Base-by-base conservation (phyloP, 768 basidiomycete species). In the Suillus decipiens region DNA sequence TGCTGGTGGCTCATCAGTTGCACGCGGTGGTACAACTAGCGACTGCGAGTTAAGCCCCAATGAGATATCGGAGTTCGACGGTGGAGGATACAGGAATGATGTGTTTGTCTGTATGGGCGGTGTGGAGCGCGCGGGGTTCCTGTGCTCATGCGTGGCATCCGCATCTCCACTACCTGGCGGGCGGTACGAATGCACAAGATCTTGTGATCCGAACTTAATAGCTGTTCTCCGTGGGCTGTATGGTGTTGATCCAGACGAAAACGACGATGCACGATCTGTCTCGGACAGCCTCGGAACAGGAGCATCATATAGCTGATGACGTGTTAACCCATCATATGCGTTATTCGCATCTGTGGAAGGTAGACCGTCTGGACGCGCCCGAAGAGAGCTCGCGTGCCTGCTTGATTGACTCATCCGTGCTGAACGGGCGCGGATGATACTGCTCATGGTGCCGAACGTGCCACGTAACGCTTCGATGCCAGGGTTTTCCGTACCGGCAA, bases 401-500 rank as follows among this genome's bases (percentile, higher is more conserved):
- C 78, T 81, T 64, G 76, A 81, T 69, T 83, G 83, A 66, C 83
- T 87, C 74, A 82, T 72, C 65, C 79, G 77, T 17, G 80, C 82
- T 64, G 81, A 88, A 57, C 83, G 80, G 0, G 88, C 89, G 11
- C 89, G 84, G 61, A 96, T 93, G 70, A 99, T 90, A 72, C 91
- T 94, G 19, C 97, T 96, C 48, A 98, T 81, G 0, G 95, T 84
- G 5, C 96, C 95, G 69, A 96, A 96, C 2, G 90, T 90, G 17
- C 96, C 96, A 19, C 97, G 86, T 0, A 99, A 82, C 2, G 95
- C 85, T 65, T 95, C 95, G 74, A 97, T 91, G 3, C 96, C 96
- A 0, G 96, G 96, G 67, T 99, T 94, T 73, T 98, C 95, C 22
- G 87, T 62, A 0, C 85, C 88, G 5, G 83, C 63, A 1, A 81